Conservation (phyloP, 306 rosid species). For the Begonia masoniana region DNA sequence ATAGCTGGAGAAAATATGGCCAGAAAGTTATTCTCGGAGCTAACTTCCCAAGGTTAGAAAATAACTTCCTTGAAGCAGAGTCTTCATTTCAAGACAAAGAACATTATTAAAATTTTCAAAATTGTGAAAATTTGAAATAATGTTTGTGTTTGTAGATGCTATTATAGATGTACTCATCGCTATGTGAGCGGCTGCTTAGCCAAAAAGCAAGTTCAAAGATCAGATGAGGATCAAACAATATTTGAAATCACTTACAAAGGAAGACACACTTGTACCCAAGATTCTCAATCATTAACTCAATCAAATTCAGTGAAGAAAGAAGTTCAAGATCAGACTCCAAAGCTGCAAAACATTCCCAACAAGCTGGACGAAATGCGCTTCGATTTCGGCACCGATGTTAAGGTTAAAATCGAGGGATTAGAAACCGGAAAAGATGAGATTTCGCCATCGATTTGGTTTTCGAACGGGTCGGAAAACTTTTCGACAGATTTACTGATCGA, state of each 20-base stretch:
- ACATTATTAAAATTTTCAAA: too few relatives aligned
- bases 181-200: conserved; percentile 23
- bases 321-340: background rate
- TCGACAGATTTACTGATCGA: conserved; percentile 20
- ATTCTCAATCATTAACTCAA: conserved; percentile 5
- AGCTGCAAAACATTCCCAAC: background rate
- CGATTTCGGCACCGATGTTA: conserved; percentile 23
- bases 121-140: too few relatives aligned
- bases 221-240: conserved; percentile 18
- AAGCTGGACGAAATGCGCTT: conserved; percentile 6
- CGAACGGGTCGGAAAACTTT: conserved; percentile 24
- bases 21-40: too few relatives aligned
- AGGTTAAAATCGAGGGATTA: conserved; percentile 29
- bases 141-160: conserved; percentile 16
- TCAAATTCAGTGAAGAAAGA: too few relatives aligned
- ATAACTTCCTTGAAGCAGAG: too few relatives aligned
- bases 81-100: too few relatives aligned
- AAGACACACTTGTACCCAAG: conserved; percentile 29
- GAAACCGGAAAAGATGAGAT: conserved; percentile 8
- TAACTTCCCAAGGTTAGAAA: too few relatives aligned
- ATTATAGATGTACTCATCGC: conserved; percentile 27
- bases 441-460: conserved; percentile 33
- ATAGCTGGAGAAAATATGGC: too few relatives aligned
- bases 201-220: conserved; percentile 34
- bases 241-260: conserved; percentile 25